phyloP scores from a whole-genome alignment of 768 basidiomycete species.

The Mycena filopes region DNA sequence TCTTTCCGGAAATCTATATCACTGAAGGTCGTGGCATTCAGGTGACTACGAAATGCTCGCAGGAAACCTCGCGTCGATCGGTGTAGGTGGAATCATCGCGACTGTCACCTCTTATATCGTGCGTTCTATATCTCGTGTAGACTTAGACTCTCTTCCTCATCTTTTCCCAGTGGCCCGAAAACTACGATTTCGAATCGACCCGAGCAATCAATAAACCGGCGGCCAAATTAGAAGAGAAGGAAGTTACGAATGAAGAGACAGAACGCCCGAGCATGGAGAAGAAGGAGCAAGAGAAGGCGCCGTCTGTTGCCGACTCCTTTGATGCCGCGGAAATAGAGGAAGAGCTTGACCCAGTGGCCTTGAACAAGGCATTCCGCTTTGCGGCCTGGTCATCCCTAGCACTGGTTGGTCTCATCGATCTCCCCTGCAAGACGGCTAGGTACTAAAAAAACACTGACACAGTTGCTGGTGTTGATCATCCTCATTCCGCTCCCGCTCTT shows the following conservation, averaged over 20 bases:
- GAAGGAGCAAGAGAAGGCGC: slow-evolving; percentile 48
- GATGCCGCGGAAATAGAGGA: slow-evolving; percentile 53
- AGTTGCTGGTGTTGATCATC: slow-evolving; percentile 72
- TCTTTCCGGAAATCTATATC: not conserved
- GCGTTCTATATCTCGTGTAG: slow-evolving; percentile 35
- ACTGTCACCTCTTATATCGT: slow-evolving; percentile 72
- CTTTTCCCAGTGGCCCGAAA: slow-evolving; percentile 71
- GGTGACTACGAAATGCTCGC: slow-evolving; percentile 79
- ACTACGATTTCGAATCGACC: slow-evolving; percentile 85
- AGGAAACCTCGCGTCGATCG: slow-evolving; percentile 89
- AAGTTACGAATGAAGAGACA: slow-evolving; percentile 2
- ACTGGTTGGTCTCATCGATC: slow-evolving; percentile 57
- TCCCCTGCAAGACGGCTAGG: not conserved
- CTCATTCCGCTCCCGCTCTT: slow-evolving; percentile 89
- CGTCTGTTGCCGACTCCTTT: slow-evolving; percentile 50
- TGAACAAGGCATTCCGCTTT: slow-evolving; percentile 83
- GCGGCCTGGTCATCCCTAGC: slow-evolving; percentile 79
- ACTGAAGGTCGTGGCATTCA: slow-evolving; percentile 34
- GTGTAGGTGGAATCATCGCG: slow-evolving; percentile 82
- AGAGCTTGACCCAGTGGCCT: slow-evolving; percentile 71
- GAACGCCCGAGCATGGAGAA: slow-evolving; percentile 42
- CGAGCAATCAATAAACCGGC: slow-evolving; percentile 75
- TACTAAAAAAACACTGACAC: slow-evolving; percentile 14
- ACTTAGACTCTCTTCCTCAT: not conserved
- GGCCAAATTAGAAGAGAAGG: slow-evolving; percentile 32